Evolutionary conservation across 2,329 filamentous ascomycete species (phyloP), one percentile per base, ranked within the genome.

Genomic region (Cladosporium colombiae): DNA sequence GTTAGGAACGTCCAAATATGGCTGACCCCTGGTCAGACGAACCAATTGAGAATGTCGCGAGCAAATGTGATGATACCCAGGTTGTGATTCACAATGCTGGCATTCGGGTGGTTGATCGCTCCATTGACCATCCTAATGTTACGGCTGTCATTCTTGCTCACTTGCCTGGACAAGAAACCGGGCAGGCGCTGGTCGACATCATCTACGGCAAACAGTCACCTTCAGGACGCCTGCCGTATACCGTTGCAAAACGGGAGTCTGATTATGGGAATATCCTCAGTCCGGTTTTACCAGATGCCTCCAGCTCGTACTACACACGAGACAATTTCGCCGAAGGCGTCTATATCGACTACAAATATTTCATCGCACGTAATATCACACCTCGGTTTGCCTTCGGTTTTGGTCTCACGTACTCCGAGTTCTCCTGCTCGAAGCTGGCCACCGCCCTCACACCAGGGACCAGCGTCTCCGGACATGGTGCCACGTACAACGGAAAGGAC

Each of bases 401-500:
- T 59, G 80, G 79, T 8, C 70, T 82, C 3, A 75, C 76, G 3
- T 82, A 81, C 73, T 78, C 78, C 18, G 78, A 73, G 65, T 81
- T 81, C 71, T 75, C 73, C 16, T 81, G 80, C 73, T 73, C 75
- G 25, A 53, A 69, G 46, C 64, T 72, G 10, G 49, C 13, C 33
- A 60, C 91, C 64, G 82, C 78, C 78, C 80, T 71, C 56, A 21
- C 55, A 10, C 79, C 3, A 71, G 77, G 1, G 31, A 79, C 79
- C 67, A 67, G 79, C 8, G 76, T 78, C 63, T 80, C 80, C 21
- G 86, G 88, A 0, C 86, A 86, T 0, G 76, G 75, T 21, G 86
- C 89, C 65, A 79, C 83, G 0, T 67, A 85, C 66, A 90, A 29
- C 73, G 89, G 88, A 55, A 82, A 65, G 31, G 57, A 50, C 53